These are phyloP conservation scores for Triglochin maritima DNA, from an alignment of 106 monocot species.

Conservation along the genomic window DNA sequence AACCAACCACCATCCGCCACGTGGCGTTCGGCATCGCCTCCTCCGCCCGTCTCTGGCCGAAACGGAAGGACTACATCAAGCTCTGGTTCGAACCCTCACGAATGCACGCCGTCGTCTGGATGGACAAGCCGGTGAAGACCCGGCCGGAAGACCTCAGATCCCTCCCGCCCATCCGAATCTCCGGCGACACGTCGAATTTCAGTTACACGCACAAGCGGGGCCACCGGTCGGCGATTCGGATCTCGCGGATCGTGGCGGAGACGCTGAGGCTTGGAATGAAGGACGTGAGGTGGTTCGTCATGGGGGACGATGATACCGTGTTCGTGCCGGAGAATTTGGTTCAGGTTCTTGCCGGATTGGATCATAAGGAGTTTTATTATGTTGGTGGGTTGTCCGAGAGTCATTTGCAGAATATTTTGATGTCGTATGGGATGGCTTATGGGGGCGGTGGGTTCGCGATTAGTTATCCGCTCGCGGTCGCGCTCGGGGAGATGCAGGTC, in stretches of 20 bases:
- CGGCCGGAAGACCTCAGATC: background rate
- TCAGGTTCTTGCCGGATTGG: constrained; percentile 22
- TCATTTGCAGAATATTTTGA: constrained; percentile 31
- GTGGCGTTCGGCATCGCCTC: constrained; percentile 38
- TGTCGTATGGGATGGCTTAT: constrained; percentile 40
- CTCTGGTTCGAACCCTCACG: constrained; percentile 25
- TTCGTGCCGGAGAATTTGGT: constrained; percentile 39
- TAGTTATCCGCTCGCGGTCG: constrained; percentile 31
- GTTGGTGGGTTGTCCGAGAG: constrained; percentile 39
- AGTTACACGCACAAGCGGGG: constrained; percentile 59
- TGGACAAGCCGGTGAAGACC: constrained; percentile 20
- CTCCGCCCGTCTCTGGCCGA: constrained; percentile 22
- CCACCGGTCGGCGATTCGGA: constrained; percentile 68
- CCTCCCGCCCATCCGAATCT: constrained; percentile 50
- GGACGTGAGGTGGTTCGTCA: constrained; percentile 67
- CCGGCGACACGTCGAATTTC: constrained; percentile 50
- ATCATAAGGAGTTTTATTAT: constrained; percentile 35
- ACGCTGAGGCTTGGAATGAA: constrained; percentile 38
- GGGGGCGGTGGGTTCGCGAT: constrained; percentile 49
- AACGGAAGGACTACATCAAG: constrained; percentile 31
- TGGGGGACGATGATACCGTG: constrained; percentile 92
- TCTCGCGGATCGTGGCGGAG: constrained; percentile 91
- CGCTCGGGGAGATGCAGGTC: constrained; percentile 16
- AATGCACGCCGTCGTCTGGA: constrained; percentile 33
- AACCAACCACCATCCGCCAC: constrained; percentile 17